Percentiles rank a stretch among this genome's conserved stretches.
Evolutionary conservation across 1,284 basidiomycete species (phyloP).

Genomic region (Meira nashicola): DNA sequence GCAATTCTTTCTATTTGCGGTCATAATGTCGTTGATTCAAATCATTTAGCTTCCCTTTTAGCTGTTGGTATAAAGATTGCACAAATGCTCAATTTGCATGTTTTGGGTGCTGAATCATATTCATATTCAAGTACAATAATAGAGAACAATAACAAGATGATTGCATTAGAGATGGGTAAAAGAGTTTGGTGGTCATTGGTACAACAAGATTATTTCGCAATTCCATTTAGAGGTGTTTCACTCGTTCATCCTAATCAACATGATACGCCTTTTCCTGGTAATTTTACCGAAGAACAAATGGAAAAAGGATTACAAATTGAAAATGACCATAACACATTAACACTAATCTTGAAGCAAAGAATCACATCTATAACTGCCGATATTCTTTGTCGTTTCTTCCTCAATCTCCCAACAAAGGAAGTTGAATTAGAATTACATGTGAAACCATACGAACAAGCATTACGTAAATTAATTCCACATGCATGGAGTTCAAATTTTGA

Average conservation of each 20-base stretch:
- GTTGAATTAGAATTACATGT: slow-evolving; percentile 25
- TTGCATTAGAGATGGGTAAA: slow-evolving; percentile 33
- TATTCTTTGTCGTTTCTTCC: slow-evolving; percentile 32
- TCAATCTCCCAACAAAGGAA: slow-evolving; percentile 24
- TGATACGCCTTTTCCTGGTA: slow-evolving; percentile 32
- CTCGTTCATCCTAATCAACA: slow-evolving; percentile 30
- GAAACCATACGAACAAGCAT: too few species aligned
- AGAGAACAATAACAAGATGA: too few species aligned
- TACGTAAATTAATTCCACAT: too few species aligned
- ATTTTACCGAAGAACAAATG: slow-evolving; percentile 27
- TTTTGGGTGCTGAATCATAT: slow-evolving; percentile 1
- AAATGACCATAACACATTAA: slow-evolving; percentile 17
- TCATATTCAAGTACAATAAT: too few species aligned
- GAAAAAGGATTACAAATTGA: neutral
- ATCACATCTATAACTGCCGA: slow-evolving; percentile 31
- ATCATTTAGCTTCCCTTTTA: slow-evolving; percentile 26
- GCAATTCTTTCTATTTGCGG: slow-evolving; percentile 30
- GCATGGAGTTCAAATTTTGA: slow-evolving; percentile 5
- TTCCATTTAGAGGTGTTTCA: slow-evolving; percentile 29
- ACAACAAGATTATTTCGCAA: slow-evolving; percentile 35
- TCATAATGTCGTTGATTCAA: slow-evolving; percentile 29
- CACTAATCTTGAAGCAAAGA: slow-evolving; percentile 28
- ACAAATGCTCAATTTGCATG: slow-evolving; percentile 27
- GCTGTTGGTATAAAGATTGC: slow-evolving; percentile 34
- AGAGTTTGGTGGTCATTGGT: slow-evolving; percentile 35